A percentile compares a stretch with the other conserved stretches of the same genome.
These are phyloP conservation scores for Kazachstania sp. DNA, from an alignment of 1,139 yeast species.

Conservation along the genomic window DNA sequence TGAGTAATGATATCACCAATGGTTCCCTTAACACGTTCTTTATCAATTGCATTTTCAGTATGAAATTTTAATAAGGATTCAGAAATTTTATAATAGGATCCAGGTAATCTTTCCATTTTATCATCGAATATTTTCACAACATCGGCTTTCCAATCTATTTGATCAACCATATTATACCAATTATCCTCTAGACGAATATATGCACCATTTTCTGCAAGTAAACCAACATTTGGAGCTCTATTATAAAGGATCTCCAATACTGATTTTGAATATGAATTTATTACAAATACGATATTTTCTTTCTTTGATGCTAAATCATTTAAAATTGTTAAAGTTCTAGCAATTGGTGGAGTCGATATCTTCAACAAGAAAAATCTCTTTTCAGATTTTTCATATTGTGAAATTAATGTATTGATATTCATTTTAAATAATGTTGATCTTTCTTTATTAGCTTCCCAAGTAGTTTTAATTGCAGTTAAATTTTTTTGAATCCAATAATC, in stretches of 20 bases:
- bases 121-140: constrained; percentile 55
- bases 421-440: constrained; percentile 33
- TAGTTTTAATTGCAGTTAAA: constrained; percentile 41
- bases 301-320: constrained; percentile 43
- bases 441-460: constrained; percentile 56
- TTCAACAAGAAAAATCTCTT: constrained; percentile 50
- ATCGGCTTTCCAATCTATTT: constrained; percentile 47
- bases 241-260: constrained; percentile 62
- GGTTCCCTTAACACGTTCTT: constrained; percentile 55
- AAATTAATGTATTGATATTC: constrained; percentile 35
- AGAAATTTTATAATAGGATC: constrained; percentile 60
- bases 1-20: constrained; percentile 83
- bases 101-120: constrained; percentile 72
- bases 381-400: constrained; percentile 30
- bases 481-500: constrained; percentile 64
- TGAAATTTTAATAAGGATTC: constrained; percentile 71
- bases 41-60: constrained; percentile 62
- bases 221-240: constrained; percentile 61
- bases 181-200: constrained; percentile 41
- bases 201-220: constrained; percentile 88
- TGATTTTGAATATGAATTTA: constrained; percentile 54
- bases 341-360: constrained; percentile 40
- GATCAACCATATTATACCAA: constrained; percentile 63
- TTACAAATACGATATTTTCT: constrained; percentile 61
- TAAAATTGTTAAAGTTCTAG: constrained; percentile 44